phyloP scores from a whole-genome alignment of 306 rosid species.

The Trifolium repens region DNA sequence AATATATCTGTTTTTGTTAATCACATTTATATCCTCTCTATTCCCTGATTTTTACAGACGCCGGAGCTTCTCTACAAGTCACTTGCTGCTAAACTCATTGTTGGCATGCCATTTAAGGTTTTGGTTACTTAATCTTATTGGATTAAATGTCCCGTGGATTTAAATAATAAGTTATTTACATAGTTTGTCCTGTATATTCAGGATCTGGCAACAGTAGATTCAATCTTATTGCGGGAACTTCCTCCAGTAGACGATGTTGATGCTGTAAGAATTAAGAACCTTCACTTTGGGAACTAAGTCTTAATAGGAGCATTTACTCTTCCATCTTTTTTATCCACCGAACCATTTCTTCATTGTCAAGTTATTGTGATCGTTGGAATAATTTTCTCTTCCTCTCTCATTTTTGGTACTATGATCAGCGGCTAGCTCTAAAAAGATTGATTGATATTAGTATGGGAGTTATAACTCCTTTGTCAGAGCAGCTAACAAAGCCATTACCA shows the following conservation, averaged over 20 bases:
- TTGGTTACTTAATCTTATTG: conserved; percentile 32
- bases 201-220: conserved; percentile 99
- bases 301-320: conserved; percentile 19
- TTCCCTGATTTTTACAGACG: conserved; percentile 52
- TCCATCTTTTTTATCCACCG: conserved; percentile 22
- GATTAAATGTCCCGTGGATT: conserved; percentile 39
- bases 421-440: conserved; percentile 90
- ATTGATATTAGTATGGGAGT: conserved; percentile 90
- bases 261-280: conserved; percentile 81
- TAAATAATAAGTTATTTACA: conserved; percentile 40
- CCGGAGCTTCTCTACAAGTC: conserved; percentile 94
- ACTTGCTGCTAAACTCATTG: conserved; percentile 81
- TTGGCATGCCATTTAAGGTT: conserved; percentile 99
- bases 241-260: conserved; percentile 77
- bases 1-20: conserved; percentile 22
- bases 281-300: conserved; percentile 37
- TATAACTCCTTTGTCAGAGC: conserved; percentile 89
- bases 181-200: conserved; percentile 44
- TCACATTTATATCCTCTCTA: not conserved
- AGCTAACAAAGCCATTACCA: conserved; percentile 92
- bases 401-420: conserved; percentile 57
- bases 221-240: conserved; percentile 87
- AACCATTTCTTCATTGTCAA: conserved; percentile 25
- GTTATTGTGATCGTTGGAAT: conserved; percentile 21
- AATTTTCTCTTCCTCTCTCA: conserved; percentile 31